A percentile compares a stretch with the other conserved stretches of the same genome.
Conservation (phyloP, 1,139 yeast genomes). For the Pichia norvegensis region DNA sequence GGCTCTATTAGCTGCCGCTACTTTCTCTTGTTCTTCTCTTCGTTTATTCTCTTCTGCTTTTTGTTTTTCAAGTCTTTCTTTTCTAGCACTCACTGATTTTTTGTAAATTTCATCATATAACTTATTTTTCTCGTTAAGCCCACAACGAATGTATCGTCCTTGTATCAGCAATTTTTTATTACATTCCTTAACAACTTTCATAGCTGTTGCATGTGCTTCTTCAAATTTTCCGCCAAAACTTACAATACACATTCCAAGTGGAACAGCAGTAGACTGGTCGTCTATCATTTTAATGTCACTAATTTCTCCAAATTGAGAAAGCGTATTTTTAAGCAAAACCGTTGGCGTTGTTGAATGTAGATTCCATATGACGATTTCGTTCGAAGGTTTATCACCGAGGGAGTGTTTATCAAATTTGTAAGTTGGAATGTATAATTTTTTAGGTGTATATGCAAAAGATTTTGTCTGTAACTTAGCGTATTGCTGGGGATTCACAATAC, state of each 20-base stretch:
- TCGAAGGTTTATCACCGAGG: slow-evolving; percentile 66
- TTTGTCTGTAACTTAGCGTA: slow-evolving; percentile 16
- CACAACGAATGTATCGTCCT: slow-evolving; percentile 23
- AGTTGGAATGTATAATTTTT: slow-evolving; percentile 43
- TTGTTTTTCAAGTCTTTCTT: slow-evolving; percentile 12
- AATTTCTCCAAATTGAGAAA: slow-evolving; percentile 56
- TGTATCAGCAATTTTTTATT: slow-evolving; percentile 22
- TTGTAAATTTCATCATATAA: slow-evolving; percentile 20
- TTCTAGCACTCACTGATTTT: slow-evolving; percentile 19
- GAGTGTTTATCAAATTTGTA: slow-evolving; percentile 62
- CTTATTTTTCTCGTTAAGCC: slow-evolving; percentile 21
- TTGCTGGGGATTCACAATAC: slow-evolving; percentile 17
- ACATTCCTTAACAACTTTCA: slow-evolving; percentile 31
- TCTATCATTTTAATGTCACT: slow-evolving; percentile 50
- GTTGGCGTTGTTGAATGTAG: slow-evolving; percentile 43
- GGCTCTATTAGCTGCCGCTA: slow-evolving; percentile 1
- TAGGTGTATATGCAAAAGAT: slow-evolving; percentile 20
- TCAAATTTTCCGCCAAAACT: slow-evolving; percentile 54
- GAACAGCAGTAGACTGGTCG: slow-evolving; percentile 74
- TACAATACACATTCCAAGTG: slow-evolving; percentile 66
- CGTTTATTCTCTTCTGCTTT: slow-evolving; percentile 14
- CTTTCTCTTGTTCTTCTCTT: slow-evolving; percentile 12
- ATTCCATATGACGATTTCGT: slow-evolving; percentile 65
- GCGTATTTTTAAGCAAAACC: slow-evolving; percentile 42
- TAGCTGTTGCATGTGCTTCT: slow-evolving; percentile 44